phyloP scores from a whole-genome alignment of 345 rosid genomes.

The Pseudoturritis turrita region DNA sequence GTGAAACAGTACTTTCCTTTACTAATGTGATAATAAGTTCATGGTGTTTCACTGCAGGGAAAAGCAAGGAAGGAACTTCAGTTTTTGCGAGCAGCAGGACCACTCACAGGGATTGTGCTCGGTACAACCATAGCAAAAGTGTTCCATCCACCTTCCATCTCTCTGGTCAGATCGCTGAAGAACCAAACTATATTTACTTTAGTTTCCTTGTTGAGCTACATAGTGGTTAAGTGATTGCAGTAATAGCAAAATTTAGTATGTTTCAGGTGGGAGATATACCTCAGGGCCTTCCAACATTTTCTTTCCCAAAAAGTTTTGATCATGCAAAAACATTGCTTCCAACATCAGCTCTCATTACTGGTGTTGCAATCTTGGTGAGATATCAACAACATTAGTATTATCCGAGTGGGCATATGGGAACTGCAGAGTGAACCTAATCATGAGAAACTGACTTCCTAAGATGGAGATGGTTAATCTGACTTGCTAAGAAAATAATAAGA shows the following conservation, averaged over 20 bases:
- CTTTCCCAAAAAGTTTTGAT: conserved; percentile 67
- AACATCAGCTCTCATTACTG: conserved; percentile 90
- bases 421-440: neutral
- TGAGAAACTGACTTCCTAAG: neutral
- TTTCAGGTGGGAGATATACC: conserved; percentile 97
- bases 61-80: conserved; percentile 80
- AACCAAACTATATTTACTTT: neutral
- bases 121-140: conserved; percentile 86
- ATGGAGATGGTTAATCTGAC: neutral
- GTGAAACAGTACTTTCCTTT: neutral
- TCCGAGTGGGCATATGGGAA: neutral
- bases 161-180: conserved; percentile 60
- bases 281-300: conserved; percentile 89
- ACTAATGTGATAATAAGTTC: conserved; percentile 12
- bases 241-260: conserved; percentile 17
- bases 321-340: conserved; percentile 76
- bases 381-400: neutral
- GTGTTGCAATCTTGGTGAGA: conserved; percentile 97
- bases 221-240: neutral
- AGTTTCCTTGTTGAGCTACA: conserved; percentile 1
- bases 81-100: conserved; percentile 88
- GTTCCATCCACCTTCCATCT: conserved; percentile 71
- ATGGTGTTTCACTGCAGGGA: conserved; percentile 55
- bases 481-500: neutral
- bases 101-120: conserved; percentile 81